Base-by-base conservation (phyloP, 1,139 yeast genomes). In the Protomyces lactucae-debilis region DNA sequence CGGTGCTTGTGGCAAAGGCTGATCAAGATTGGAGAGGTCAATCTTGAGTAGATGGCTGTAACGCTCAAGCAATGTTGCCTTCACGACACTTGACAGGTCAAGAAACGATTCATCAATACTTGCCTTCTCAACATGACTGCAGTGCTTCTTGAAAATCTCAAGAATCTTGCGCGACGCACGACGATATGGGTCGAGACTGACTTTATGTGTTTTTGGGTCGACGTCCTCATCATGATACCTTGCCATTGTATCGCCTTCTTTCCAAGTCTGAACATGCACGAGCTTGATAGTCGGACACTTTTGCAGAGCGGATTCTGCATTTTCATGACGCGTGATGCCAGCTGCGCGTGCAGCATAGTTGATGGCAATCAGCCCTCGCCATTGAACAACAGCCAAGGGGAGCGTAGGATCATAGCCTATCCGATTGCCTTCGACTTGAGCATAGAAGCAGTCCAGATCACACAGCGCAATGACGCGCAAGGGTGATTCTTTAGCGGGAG, bases 181-280 rank as follows among this genome's bases (percentile, higher is more conserved):
- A 66, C 99, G 78, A 73, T 92, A 93, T 0, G 97, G 96, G 72
- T 93, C 98, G 64, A 93, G 77, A 5, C 95, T 85, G 8, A 93
- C 97, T 74, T 93, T 93, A 73, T 91, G 88, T 40, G 79, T 76
- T 28, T 77, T 78, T 6, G 48, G 48, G 21, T 54, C 60, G n/a
- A 59, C 63, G 0, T 85, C 83, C 9, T 74, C 71, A 3, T 76
- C 76, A 55, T 81, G 83, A 69, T 92, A 91, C 55, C 84, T 81
- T 97, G 98, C 93, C 64, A 83, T 82, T 14, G 86, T 82, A 66
- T 88, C 91, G 1, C 98, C 98, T 72, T 87, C 88, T 70, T 83
- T 85, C 77, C 88, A 93, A 0, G 93, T 96, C 0, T 98, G 97
- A 0, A 97, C 96, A 74, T 93, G 99, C 0, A 95, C 93, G 4